A percentile compares a stretch with the other conserved stretches of the same genome.
phyloP scores from a whole-genome alignment of 164 flowering plant genomes.

The Umbilicus rupestris region DNA sequence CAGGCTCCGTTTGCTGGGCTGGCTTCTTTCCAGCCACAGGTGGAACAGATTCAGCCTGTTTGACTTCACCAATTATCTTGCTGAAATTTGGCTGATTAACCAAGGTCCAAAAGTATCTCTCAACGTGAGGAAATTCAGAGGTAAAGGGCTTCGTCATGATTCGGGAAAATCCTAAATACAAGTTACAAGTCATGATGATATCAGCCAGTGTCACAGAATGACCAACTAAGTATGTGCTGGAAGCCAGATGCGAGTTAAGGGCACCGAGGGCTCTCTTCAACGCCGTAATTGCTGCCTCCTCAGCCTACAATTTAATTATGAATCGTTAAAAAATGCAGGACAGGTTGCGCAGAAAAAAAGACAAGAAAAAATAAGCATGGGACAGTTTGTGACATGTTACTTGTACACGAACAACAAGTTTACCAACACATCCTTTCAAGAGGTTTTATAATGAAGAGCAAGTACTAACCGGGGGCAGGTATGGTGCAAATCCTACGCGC shows the following conservation, averaged over 20 bases:
- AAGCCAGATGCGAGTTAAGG: neutral
- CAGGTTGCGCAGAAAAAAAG: too few species aligned
- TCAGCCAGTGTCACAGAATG: neutral
- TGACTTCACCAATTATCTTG: neutral
- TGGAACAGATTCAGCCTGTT: neutral
- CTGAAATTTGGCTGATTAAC: neutral
- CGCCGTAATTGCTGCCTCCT: neutral
- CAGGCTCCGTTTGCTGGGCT: neutral
- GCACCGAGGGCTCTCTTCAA: conserved; percentile 3
- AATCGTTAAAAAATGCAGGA: too few species aligned
- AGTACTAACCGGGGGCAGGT: conserved; percentile 44
- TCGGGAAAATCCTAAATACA: too few species aligned
- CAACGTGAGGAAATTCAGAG: too few species aligned
- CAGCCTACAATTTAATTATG: neutral
- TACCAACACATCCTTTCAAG: too few species aligned
- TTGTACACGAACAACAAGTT: too few species aligned
- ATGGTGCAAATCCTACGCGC: conserved; percentile 29
- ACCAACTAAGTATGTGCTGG: neutral
- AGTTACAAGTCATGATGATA: too few species aligned
- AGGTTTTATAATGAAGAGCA: neutral
- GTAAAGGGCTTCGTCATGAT: too few species aligned
- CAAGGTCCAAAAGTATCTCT: conserved; percentile 1
- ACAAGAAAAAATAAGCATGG: too few species aligned
- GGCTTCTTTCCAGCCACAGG: neutral
- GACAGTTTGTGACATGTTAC: too few species aligned